These are phyloP conservation scores for Alectoria sarmentosa DNA, from an alignment of 495 filamentous ascomycete species.

Conservation along the genomic window DNA sequence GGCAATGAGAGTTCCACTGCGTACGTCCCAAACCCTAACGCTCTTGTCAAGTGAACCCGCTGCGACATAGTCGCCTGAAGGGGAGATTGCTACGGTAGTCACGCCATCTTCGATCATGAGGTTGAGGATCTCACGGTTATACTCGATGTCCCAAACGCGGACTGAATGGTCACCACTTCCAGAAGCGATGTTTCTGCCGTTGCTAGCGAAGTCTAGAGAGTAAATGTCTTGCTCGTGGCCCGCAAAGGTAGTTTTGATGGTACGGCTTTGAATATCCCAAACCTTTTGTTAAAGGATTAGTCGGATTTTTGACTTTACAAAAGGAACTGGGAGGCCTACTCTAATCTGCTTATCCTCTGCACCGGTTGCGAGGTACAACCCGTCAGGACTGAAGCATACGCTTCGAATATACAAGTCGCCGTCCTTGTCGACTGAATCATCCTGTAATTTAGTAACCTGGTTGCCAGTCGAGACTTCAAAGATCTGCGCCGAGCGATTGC, in stretches of 20 bases:
- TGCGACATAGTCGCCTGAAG: conserved; percentile 77
- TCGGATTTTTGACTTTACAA: conserved; percentile 8
- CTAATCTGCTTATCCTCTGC: conserved; percentile 89
- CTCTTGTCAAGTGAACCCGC: conserved; percentile 87
- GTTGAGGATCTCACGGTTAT: conserved; percentile 62
- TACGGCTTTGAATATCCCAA: conserved; percentile 73
- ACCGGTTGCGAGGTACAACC: conserved; percentile 80
- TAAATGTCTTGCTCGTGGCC: conserved; percentile 94
- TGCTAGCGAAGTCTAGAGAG: conserved; percentile 82
- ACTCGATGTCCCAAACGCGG: conserved; percentile 80
- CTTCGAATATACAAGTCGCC: conserved; percentile 87
- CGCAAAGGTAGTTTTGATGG: conserved; percentile 73
- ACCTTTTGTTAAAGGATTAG: conserved; percentile 47
- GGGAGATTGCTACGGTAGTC: conserved; percentile 87
- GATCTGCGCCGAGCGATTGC: conserved; percentile 84
- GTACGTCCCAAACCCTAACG: conserved; percentile 82
- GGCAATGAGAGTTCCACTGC: conserved; percentile 72
- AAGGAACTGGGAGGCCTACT: conserved; percentile 43
- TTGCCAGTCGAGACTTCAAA: conserved; percentile 76
- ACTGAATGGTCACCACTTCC: conserved; percentile 85
- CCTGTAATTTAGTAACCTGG: conserved; percentile 71
- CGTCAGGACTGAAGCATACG: conserved; percentile 89
- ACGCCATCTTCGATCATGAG: conserved; percentile 86
- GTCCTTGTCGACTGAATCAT: conserved; percentile 74
- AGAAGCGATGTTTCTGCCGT: conserved; percentile 82